phyloP scores from a whole-genome alignment of 208 protist genomes.

The Leptomonas seymouri region DNA sequence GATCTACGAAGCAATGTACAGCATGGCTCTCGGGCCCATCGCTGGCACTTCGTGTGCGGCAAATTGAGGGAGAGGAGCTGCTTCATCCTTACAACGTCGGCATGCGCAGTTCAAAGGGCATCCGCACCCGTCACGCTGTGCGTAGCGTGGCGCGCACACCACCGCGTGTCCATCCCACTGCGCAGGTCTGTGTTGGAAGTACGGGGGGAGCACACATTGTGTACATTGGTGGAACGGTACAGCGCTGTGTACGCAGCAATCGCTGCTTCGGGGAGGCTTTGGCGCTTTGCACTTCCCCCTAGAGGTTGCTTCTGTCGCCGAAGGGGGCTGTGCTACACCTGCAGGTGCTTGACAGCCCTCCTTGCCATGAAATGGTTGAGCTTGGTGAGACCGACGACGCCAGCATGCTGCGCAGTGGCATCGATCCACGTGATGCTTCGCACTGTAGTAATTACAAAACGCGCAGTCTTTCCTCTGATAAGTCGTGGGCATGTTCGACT shows the following conservation, averaged over 20 bases:
- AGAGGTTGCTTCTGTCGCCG: too few species aligned
- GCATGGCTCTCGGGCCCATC: constrained; percentile 41
- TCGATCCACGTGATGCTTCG: constrained; percentile 33
- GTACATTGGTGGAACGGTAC: constrained; percentile 33
- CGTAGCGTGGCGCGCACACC: constrained; percentile 15
- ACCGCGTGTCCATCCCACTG: constrained; percentile 32
- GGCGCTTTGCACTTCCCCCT: too few species aligned
- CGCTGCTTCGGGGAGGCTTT: too few species aligned
- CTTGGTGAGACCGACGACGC: constrained; percentile 3
- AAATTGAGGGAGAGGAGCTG: constrained; percentile 24
- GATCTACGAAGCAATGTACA: constrained; percentile 35
- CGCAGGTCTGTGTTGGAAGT: constrained; percentile 8
- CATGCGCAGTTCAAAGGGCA: constrained; percentile 29
- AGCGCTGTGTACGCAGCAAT: constrained; percentile 19
- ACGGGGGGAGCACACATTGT: constrained; percentile 34
- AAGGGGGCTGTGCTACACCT: background rate
- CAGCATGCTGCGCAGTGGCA: constrained; percentile 32
- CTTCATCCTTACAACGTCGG: constrained; percentile 22
- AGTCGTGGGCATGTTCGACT: background rate
- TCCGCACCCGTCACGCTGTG: constrained; percentile 8
- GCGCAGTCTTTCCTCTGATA: constrained; percentile 14
- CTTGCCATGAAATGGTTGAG: background rate
- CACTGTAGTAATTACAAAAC: constrained; percentile 39
- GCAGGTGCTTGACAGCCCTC: background rate
- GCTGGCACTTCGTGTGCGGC: constrained; percentile 52